Evolutionary conservation across 345 rosid genomes (phyloP).

Genomic region (Aegle marmelos): DNA sequence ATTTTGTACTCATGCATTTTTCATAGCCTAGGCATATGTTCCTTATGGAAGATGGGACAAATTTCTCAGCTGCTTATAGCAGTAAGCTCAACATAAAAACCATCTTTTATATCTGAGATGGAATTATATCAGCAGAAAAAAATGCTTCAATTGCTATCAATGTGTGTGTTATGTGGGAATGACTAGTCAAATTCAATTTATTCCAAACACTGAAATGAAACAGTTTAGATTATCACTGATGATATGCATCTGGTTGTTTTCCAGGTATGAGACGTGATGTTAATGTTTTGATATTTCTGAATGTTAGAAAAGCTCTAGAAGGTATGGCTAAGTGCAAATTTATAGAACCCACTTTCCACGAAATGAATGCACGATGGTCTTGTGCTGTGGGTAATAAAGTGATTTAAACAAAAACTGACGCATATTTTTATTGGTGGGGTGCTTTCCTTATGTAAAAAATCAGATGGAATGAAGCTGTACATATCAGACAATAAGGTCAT

Average conservation of each 20-base stretch:
- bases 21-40: background rate
- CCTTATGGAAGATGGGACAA: background rate
- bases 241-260: background rate
- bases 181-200: background rate
- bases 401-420: background rate
- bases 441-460: background rate
- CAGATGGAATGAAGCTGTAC: constrained; percentile 85
- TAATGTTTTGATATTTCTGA: constrained; percentile 65
- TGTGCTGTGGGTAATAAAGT: too few species aligned
- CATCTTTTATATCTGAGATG: background rate
- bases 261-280: constrained; percentile 81
- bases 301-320: constrained; percentile 78
- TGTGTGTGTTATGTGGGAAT: background rate
- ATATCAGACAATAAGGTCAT: constrained; percentile 87
- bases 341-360: background rate
- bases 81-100: background rate
- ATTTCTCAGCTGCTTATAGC: background rate
- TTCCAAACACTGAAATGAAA: background rate
- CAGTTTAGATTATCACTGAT: background rate
- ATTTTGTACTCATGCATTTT: background rate
- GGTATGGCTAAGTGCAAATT: constrained; percentile 32
- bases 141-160: background rate
- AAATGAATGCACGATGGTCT: background rate
- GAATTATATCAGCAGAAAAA: background rate
- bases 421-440: background rate